These are phyloP conservation scores for Talaromyces sp. DNA, from an alignment of 2,329 filamentous ascomycete genomes.

Conservation along the genomic window DNA sequence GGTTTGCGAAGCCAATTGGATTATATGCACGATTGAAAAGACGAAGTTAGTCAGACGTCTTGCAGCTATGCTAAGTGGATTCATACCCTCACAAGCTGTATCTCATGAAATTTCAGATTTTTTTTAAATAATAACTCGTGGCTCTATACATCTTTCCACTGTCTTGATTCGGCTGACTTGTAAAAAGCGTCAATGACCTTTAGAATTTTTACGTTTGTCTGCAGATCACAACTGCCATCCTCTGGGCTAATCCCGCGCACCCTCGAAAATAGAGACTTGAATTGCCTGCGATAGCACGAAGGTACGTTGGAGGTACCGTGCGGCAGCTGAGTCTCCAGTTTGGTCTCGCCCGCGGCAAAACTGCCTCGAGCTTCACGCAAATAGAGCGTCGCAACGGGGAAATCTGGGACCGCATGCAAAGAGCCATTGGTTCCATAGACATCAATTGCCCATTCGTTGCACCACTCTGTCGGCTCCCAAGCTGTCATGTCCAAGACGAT, in stretches of 20 bases:
- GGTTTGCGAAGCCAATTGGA: background rate
- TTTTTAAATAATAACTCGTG: background rate
- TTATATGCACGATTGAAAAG: background rate
- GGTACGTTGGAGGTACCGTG: conserved; percentile 15
- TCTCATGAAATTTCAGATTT: background rate
- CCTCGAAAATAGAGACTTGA: conserved; percentile 12
- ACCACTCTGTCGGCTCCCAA: conserved; percentile 17
- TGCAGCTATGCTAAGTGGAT: background rate
- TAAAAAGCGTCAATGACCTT: conserved; percentile 16
- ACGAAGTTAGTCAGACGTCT: background rate
- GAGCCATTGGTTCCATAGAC: conserved; percentile 16
- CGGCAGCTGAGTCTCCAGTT: conserved; percentile 12
- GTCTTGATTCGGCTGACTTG: conserved; percentile 13
- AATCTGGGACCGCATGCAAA: conserved; percentile 14
- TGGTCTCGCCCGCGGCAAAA: conserved; percentile 14
- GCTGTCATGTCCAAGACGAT: conserved; percentile 16
- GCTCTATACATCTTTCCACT: conserved; percentile 13
- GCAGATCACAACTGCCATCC: conserved; percentile 13
- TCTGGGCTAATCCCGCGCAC: conserved; percentile 8
- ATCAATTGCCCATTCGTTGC: conserved; percentile 17
- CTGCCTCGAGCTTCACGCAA: conserved; percentile 12
- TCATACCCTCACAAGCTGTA: background rate
- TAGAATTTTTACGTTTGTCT: conserved; percentile 13
- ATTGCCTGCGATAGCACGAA: conserved; percentile 13
- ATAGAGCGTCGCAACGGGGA: conserved; percentile 13